These are phyloP conservation scores for Nicotiana tomentosiformis DNA, from an alignment of 257 asterid genomes.

Conservation along the genomic window DNA sequence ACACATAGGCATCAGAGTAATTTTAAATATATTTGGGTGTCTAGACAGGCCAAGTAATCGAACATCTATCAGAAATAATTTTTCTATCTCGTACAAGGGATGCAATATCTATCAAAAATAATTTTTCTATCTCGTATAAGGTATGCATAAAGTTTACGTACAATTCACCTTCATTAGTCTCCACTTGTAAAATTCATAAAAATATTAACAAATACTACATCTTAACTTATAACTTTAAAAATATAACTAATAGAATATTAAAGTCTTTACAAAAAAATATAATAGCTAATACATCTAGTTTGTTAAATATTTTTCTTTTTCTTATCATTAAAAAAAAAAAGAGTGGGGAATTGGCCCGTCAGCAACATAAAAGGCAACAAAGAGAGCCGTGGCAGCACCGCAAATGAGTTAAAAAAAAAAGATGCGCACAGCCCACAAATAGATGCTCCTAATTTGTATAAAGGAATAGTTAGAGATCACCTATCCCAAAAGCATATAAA, in stretches of 20 bases:
- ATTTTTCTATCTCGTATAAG: accelerated
- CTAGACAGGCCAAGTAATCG: accelerated
- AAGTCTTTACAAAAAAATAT: no score
- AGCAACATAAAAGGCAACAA: background rate
- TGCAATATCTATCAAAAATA: no score
- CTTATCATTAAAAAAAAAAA: background rate
- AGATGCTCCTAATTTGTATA: background rate
- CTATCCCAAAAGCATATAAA: no score
- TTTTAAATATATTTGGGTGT: background rate
- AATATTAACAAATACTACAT: no score
- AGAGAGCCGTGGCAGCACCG: conserved; percentile 28
- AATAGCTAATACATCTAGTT: no score
- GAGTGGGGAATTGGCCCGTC: background rate
- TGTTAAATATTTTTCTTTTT: no score
- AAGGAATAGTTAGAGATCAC: background rate
- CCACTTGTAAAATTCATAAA: no score
- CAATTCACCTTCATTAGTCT: accelerated
- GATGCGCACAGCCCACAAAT: conserved; percentile 14
- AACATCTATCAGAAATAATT: accelerated
- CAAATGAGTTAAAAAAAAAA: conserved; percentile 5
- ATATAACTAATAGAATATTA: no score
- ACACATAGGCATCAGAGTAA: background rate
- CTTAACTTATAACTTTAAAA: no score
- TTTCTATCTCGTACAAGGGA: accelerated
- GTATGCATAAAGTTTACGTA: no score